phyloP scores from a whole-genome alignment of 2,329 filamentous ascomycete genomes.

The Hypoxylon sp. region DNA sequence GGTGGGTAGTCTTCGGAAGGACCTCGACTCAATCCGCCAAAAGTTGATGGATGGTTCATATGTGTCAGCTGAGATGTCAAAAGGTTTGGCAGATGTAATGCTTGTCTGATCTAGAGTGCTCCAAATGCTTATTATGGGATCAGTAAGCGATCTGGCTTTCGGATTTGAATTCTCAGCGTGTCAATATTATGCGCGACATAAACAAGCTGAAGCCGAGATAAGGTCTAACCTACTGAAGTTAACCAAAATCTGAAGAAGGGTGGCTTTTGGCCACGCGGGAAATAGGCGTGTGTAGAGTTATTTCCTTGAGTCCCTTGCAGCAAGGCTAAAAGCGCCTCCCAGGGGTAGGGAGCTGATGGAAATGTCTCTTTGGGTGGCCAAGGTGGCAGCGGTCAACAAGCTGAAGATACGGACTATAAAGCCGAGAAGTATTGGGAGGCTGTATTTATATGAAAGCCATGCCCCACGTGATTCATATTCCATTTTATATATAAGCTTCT shows the following conservation, averaged over 20 bases:
- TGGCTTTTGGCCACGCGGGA: slow-evolving; percentile 10
- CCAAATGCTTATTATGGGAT: neutral
- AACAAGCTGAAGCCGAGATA: slow-evolving; percentile 17
- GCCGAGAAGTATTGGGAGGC: neutral
- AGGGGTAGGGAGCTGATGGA: neutral
- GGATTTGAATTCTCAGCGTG: neutral
- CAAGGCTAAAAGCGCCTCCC: neutral
- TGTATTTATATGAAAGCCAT: neutral
- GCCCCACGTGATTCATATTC: neutral
- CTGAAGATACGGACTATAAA: neutral
- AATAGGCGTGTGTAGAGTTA: neutral
- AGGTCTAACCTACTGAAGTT: neutral
- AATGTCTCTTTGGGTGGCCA: neutral
- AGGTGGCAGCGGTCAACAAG: neutral
- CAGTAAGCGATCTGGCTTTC: neutral
- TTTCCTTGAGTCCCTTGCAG: slow-evolving; percentile 11
- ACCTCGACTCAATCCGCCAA: neutral
- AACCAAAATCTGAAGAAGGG: neutral
- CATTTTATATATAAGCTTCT: neutral
- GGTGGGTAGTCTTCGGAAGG: neutral
- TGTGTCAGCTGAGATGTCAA: neutral
- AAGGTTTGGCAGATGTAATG: neutral
- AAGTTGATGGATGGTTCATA: neutral
- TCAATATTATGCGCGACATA: slow-evolving; percentile 13
- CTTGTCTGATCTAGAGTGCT: slow-evolving; percentile 6